Evolutionary conservation across 208 protist genomes (phyloP).

Genomic region (Crithidia acanthocephali): DNA sequence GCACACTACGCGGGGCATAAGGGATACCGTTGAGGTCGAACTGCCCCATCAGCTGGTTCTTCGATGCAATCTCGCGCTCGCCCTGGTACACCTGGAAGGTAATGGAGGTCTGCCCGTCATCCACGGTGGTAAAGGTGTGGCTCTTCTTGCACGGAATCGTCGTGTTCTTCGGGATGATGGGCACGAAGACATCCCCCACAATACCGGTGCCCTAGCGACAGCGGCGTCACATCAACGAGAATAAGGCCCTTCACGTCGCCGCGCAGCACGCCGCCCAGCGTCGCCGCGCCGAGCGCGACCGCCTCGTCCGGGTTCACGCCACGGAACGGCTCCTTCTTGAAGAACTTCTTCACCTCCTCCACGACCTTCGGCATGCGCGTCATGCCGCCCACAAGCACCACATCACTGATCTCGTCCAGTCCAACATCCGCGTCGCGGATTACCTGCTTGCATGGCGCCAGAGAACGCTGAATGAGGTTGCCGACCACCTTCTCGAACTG

Average conservation of each 20-base stretch:
- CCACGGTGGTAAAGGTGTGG: conserved; percentile 93
- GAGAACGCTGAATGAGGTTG: conserved; percentile 77
- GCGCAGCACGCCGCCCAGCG: conserved; percentile 96
- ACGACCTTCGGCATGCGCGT: conserved; percentile 97
- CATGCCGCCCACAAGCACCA: conserved; percentile 98
- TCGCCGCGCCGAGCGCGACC: conserved; percentile 99
- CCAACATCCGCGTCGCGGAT: conserved; percentile 90
- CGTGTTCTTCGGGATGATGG: conserved; percentile 98
- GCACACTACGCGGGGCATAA: conserved; percentile 84
- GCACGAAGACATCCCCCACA: conserved; percentile 97
- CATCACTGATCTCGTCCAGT: conserved; percentile 94
- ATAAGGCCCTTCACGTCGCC: conserved; percentile 96
- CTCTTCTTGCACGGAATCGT: conserved; percentile 98
- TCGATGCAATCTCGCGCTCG: conserved; percentile 91
- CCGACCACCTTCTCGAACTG: conserved; percentile 93
- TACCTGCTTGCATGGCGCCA: conserved; percentile 71
- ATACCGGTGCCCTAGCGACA: conserved; percentile 99
- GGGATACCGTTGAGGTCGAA: conserved; percentile 96
- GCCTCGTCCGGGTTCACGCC: conserved; percentile 99
- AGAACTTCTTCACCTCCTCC: conserved; percentile 91
- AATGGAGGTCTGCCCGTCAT: conserved; percentile 86
- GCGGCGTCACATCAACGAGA: conserved; percentile 98
- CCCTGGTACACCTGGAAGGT: conserved; percentile 96
- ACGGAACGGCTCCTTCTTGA: conserved; percentile 95
- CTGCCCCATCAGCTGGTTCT: conserved; percentile 97